Evolutionary conservation across 2,329 filamentous ascomycete species (phyloP), one percentile per base, ranked within the genome.

Genomic region (Triangularia verruculosa): DNA sequence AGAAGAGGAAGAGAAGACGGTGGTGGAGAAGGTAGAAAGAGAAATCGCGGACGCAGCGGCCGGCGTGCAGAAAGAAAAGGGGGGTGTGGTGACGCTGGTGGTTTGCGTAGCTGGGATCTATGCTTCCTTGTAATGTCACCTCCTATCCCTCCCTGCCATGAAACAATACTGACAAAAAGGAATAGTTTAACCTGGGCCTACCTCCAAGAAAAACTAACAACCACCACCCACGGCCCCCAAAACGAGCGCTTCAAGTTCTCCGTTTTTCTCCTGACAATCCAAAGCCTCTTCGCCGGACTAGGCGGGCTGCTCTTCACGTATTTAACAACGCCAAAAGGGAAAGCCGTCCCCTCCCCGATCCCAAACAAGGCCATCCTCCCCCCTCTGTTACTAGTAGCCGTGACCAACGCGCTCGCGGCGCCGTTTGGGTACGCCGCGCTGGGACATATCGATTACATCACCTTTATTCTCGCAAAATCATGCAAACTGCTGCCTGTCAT

Each of bases 401-500:
- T 97, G 62, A 97, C 93, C 4, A 90, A 88, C 71, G 93, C 92
- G 3, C 89, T 98, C 59, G 93, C 94, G 43, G 93, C 90, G n/a
- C 94, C 94, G 2, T 97, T 97, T 73, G 95, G 94, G 70, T 98
- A 98, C 78, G 93, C 95, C 57, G 90, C 88, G 64, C 87, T 98
- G 58, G 88, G 90, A 39, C 93, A 98, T 76, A 93, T 98, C 78
- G 95, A 98, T 84, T 98, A 98, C 79, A 92, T 98, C 73, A 97
- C 95, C 28, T 98, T 96, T 79, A 91, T 97, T 70, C 89, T 99
- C 51, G 94, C 95, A 71, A 98, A 99, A 79, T 93, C 90, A 71
- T 99, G 95, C 89, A 99, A 99, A 81, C 85, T 99, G 20, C 87
- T 99, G n/a, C 95, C 95, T 2, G 95, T 99, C 73, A 98, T 99